Percentiles rank a stretch among this genome's conserved stretches.
phyloP scores from a whole-genome alignment of 2,329 filamentous ascomycete species.

The Aspergillus fijiensis region DNA sequence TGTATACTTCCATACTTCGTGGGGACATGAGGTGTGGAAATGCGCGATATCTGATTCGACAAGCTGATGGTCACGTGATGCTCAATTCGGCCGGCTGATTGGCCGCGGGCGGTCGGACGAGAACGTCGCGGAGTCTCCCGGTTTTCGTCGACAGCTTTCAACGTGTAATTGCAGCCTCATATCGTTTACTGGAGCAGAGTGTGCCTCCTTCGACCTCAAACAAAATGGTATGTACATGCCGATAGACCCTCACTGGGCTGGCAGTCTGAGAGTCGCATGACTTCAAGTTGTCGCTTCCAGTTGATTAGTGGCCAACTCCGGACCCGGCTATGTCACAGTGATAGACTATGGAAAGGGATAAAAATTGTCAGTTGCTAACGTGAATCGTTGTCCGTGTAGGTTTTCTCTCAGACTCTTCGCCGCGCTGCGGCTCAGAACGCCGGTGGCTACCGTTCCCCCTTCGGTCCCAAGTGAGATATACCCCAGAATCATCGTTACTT shows the following conservation, averaged over 20 bases:
- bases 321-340: not conserved
- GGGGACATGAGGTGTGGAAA: slow-evolving; percentile 11
- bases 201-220: slow-evolving; percentile 22
- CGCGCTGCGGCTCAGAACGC: slow-evolving; percentile 38
- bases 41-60: slow-evolving; percentile 21
- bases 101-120: slow-evolving; percentile 20
- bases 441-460: slow-evolving; percentile 54
- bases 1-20: slow-evolving; percentile 1
- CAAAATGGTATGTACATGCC: slow-evolving; percentile 33
- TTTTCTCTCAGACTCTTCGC: slow-evolving; percentile 36
- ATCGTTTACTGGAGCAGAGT: slow-evolving; percentile 25
- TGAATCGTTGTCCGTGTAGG: slow-evolving; percentile 17
- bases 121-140: slow-evolving; percentile 32
- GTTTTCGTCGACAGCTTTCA: slow-evolving; percentile 33
- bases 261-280: not conserved
- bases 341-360: not conserved
- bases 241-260: not conserved
- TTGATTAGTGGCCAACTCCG: not conserved
- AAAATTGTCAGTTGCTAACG: slow-evolving; percentile 18
- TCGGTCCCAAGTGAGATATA: slow-evolving; percentile 56
- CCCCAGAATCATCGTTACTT: slow-evolving; percentile 4
- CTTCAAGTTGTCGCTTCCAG: not conserved
- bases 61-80: slow-evolving; percentile 19
- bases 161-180: slow-evolving; percentile 14
- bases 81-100: slow-evolving; percentile 26